Evolutionary conservation across 345 rosid genomes (phyloP), one percentile per base, ranked within the genome.

Genomic region (Viola odorata): DNA sequence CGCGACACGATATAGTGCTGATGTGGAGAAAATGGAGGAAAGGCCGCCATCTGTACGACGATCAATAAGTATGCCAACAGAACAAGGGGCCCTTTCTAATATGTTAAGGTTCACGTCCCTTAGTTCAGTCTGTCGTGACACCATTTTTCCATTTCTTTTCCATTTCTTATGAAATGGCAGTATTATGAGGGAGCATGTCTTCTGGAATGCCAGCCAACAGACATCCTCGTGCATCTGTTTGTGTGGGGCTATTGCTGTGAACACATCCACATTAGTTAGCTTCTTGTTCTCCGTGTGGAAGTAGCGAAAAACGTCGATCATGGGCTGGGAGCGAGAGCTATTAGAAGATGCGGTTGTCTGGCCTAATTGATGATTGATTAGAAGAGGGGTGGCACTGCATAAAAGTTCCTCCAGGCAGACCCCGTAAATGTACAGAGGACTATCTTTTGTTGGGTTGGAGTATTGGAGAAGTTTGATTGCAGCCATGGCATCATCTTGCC

Each of bases 111-210:
- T 23, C 32, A 23, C 32, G 32, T 23, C 32, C 32, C 32, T 23
- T 23, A 23, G 32, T 23, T 23, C 32, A 23, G 32, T 23, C 1
- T 23, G 32, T 23, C 32, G 32, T 10, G 61, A 54, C 9, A 71
- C 41, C 56, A 71, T n/a, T 41, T 65, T 62, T 13, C 66, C 70
- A 8, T 7, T 65, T 38, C 41, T 37, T 23, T 42, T 71, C 70
- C 69, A 71, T 65, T 50, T 71, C 65, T 54, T 60, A 7, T 65
- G 70, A 55, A 60, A 55, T 4, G 75, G 70, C 37, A 71, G 53
- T 23, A 71, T 37, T 12, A 60, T 50, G 2, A 71, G 44, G 12
- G 70, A 65, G 6, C 17, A 56, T 9, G 39, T 55, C 54, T 65
- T 60, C 42, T 65, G 70, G n/a, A 71, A 71, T 9, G 70, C 60